Evolutionary conservation across 1,284 basidiomycete species (phyloP).

Genomic region (Coniferiporia sulphurascens): DNA sequence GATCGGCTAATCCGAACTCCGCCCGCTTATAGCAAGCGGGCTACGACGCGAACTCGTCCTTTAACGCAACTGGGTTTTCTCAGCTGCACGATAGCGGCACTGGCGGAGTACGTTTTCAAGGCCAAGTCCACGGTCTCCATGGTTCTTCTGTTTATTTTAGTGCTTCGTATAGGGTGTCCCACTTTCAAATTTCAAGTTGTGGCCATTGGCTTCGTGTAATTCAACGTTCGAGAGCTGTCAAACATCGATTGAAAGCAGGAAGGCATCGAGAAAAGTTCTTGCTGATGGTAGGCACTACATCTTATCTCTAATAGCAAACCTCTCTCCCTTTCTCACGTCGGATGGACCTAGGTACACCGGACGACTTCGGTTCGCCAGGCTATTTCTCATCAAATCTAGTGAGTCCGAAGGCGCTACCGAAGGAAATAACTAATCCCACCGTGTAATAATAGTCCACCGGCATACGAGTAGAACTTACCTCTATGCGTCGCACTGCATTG

Average conservation of each 20-base stretch:
- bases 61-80: slow-evolving; percentile 23
- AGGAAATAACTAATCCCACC: not conserved
- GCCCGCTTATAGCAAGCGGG: slow-evolving; percentile 21
- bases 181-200: slow-evolving; percentile 19
- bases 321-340: not conserved
- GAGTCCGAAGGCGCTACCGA: not conserved
- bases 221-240: slow-evolving; percentile 19
- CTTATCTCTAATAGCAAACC: not conserved
- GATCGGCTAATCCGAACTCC: not conserved
- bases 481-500: slow-evolving; percentile 21
- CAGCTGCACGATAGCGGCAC: slow-evolving; percentile 24
- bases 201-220: slow-evolving; percentile 18
- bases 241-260: slow-evolving; percentile 14
- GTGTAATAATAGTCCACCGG: slow-evolving; percentile 16
- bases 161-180: slow-evolving; percentile 12
- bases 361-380: slow-evolving; percentile 21
- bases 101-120: slow-evolving; percentile 18
- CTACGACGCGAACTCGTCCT: slow-evolving; percentile 20
- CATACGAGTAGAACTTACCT: slow-evolving; percentile 21
- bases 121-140: not conserved
- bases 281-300: slow-evolving; percentile 11
- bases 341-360: slow-evolving; percentile 7
- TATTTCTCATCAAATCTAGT: slow-evolving; percentile 22
- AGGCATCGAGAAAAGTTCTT: slow-evolving; percentile 10
- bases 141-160: not conserved